Base-by-base conservation (phyloP, 257 asterid genomes). In the Primulina tabacum region DNA sequence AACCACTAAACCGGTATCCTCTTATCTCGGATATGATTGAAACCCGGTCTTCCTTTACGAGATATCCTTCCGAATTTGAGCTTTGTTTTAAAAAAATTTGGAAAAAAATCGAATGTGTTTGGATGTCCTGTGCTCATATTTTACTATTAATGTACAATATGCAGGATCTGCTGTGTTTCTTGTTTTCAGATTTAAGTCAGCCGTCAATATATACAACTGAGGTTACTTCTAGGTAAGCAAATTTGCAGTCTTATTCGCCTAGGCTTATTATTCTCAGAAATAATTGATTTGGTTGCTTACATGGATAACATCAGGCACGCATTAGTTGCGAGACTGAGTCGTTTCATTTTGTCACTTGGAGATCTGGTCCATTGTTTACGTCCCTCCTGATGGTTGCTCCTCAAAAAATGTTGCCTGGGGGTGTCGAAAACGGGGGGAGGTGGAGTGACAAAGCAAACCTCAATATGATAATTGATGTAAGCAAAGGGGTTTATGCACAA, bases 171-270 rank as follows among this genome's bases (percentile, higher is more conserved):
- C 79, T 1, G 24, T 21, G 70, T 60, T 10, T 71, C 64, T 60
- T 30, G 59, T 62, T 34, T 79, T 77, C 62, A 81, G 80, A 81
- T 77, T 87, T 35, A 81, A 77, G 86, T 79, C 80, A 29, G 73
- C 84, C 75, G 34, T 92, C 76, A 81, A 71, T 81, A 83, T 70
- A 24, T 86, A 37, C 88, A 81, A 56, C 60, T 88, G 59, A 78
- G 82, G 79, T 73, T 90, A 59, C 78, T 83, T 38, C 77, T 90
- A 18, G 96, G 97, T 92, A 80, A 86, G 82, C 40, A 40, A 37
- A 65, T 64, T 38, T 55, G 17, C 52, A 8, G 26, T 55, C 20
- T 16, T 47, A 10, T 4, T 14, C 7, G 18, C 7, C 18, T 63
- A 40, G 34, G 33, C 61, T 43, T 63, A 18, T 28, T 21, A 11